phyloP scores from a whole-genome alignment of 2,329 filamentous ascomycete species.

The Clonostachys chloroleuca region DNA sequence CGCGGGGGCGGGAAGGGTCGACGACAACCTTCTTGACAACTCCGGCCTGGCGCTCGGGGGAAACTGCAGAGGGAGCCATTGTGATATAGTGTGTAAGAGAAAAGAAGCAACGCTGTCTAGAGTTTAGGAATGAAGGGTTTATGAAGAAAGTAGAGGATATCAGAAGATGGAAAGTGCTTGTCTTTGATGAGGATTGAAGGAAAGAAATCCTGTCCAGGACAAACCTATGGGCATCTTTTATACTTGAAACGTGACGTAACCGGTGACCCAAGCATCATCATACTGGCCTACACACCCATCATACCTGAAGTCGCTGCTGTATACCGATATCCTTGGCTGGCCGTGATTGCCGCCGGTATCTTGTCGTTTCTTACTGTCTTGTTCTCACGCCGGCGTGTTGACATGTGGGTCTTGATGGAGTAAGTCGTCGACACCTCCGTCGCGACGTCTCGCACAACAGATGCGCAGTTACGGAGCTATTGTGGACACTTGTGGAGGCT shows the following conservation, averaged over 20 bases:
- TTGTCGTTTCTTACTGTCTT: background rate
- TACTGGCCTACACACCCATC: background rate
- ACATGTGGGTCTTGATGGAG: background rate
- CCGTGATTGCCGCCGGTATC: slow-evolving; percentile 1
- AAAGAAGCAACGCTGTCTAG: background rate
- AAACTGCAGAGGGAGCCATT: slow-evolving; percentile 29
- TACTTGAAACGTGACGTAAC: background rate
- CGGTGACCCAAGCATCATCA: background rate
- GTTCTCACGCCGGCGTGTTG: background rate
- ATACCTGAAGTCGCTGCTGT: background rate
- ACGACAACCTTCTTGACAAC: slow-evolving; percentile 19
- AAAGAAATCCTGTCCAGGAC: background rate
- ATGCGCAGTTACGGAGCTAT: slow-evolving; percentile 1
- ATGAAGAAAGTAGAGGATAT: background rate
- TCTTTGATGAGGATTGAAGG: background rate
- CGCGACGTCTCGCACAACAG: no score
- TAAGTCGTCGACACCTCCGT: no score
- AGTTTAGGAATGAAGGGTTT: background rate
- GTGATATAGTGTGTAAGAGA: slow-evolving; percentile 6
- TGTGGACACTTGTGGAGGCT: slow-evolving; percentile 14
- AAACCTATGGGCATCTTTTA: background rate
- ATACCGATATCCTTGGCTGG: background rate
- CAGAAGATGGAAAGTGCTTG: background rate
- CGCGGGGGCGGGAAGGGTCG: slow-evolving; percentile 11
- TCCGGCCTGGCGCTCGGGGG: slow-evolving; percentile 23